Conservation (phyloP, 345 rosid species). For the Eucalyptus paniculata region DNA sequence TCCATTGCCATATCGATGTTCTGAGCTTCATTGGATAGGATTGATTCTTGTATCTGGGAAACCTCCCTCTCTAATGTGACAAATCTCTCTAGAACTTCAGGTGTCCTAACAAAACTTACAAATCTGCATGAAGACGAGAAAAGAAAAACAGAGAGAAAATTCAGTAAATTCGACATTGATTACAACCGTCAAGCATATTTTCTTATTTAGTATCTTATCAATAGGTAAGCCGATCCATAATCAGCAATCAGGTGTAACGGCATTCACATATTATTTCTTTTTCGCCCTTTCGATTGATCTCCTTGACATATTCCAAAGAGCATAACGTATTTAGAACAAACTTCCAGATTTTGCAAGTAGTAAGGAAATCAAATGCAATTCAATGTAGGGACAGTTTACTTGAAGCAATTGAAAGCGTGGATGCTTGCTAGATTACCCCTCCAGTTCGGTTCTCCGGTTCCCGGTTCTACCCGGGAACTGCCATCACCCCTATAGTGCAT, state of each 20-base stretch:
- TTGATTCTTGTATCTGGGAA: too few species aligned
- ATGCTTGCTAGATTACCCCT: slow-evolving; percentile 29
- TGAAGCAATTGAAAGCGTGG: not conserved
- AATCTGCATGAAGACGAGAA: too few species aligned
- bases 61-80: too few species aligned
- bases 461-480: too few species aligned
- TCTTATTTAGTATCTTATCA: not conserved
- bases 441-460: not conserved
- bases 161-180: not conserved
- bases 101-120: too few species aligned
- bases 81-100: too few species aligned
- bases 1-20: too few species aligned
- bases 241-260: not conserved
- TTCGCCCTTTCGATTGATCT: not conserved
- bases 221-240: not conserved
- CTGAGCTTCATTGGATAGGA: too few species aligned
- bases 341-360: not conserved
- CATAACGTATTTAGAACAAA: not conserved
- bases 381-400: not conserved
- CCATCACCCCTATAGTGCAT: too few species aligned
- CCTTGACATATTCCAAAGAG: not conserved
- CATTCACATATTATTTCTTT: not conserved
- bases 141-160: not conserved
- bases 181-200: not conserved
- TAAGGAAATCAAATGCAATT: not conserved